A percentile compares a stretch with the other conserved stretches of the same genome.
phyloP scores from a whole-genome alignment of 306 rosid genomes.

The Casuarina glauca region DNA sequence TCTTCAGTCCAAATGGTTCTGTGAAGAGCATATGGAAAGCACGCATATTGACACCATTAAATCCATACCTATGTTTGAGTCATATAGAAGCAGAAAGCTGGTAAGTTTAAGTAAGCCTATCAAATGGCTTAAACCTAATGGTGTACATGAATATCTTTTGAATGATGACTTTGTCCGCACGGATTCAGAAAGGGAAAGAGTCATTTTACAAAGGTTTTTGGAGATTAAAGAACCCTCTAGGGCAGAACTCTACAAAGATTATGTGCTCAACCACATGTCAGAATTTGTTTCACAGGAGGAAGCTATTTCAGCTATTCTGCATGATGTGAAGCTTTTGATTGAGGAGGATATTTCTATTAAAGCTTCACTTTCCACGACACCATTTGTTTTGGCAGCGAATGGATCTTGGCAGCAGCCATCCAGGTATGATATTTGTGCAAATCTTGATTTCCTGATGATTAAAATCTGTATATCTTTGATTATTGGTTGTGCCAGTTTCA shows the following conservation, averaged over 20 bases:
- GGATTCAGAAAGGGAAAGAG: conserved; percentile 78
- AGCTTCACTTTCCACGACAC: conserved; percentile 56
- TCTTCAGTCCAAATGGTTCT: conserved; percentile 97
- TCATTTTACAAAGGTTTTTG: conserved; percentile 67
- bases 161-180: conserved; percentile 78
- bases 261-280: conserved; percentile 68
- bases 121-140: conserved; percentile 85
- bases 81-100: conserved; percentile 72
- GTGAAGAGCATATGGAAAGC: conserved; percentile 66
- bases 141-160: conserved; percentile 70
- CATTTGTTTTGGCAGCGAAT: conserved; percentile 84
- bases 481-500: not conserved
- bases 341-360: conserved; percentile 67
- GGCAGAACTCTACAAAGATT: conserved; percentile 80
- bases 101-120: conserved; percentile 76
- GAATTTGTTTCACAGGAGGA: conserved; percentile 61
- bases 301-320: conserved; percentile 63
- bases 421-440: conserved; percentile 42
- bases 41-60: conserved; percentile 64
- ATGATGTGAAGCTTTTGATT: conserved; percentile 66
- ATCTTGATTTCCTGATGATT: not conserved
- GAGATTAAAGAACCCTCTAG: conserved; percentile 71
- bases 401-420: conserved; percentile 94
- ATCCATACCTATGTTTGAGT: conserved; percentile 85
- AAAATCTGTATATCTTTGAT: not conserved